Base-by-base conservation (phyloP, 2,329 filamentous ascomycete genomes). In the Alternaria hordeiaustralica region DNA sequence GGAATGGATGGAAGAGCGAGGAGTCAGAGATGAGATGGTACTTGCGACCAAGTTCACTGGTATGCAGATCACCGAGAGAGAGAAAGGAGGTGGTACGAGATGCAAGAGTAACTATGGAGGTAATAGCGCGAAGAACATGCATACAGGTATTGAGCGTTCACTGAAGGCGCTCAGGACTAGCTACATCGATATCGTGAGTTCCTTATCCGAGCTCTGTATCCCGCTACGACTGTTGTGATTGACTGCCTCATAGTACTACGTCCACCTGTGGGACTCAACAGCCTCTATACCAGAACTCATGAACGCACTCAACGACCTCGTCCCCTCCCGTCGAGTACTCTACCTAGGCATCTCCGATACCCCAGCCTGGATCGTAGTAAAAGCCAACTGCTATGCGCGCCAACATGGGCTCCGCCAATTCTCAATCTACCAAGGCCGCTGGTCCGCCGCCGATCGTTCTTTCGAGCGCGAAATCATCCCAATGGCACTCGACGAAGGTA, bases 181-280 rank as follows among this genome's bases (percentile, higher is more conserved):
- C 56, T 93, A 92, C 73, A 88, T 93, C 61, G 91, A 93, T 71
- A 55, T 79, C 10, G 66, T 75, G 61, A 64, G 65, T 61, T 54
- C 21, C 23, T 25, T 11, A 5, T 74, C 91, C 47, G 9, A 9
- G 11, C 41, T 28, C 10, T 18, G 5, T 15, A 8, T 20, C 3
- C 36, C 15, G 10, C 36, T 1, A 11, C 13, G 30, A 20, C n/a
- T 25, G 10, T 18, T 9, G 5, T 20, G 57, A 75, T 28, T 63
- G 73, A 51, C 71, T 58, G 85, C 3, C 6, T 6, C 9, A 15
- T 18, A 76, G 71, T 76, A 75, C 55, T 79, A 79, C 62, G 53
- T 77, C 11, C 82, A 83, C 63, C 74, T 80, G 65, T 84, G 80
- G 80, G 82, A 83, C 68, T 79, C 73, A 63, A 78, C 80, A 3